phyloP scores from a whole-genome alignment of 495 filamentous ascomycete species.

The Aspergillus ostianus region DNA sequence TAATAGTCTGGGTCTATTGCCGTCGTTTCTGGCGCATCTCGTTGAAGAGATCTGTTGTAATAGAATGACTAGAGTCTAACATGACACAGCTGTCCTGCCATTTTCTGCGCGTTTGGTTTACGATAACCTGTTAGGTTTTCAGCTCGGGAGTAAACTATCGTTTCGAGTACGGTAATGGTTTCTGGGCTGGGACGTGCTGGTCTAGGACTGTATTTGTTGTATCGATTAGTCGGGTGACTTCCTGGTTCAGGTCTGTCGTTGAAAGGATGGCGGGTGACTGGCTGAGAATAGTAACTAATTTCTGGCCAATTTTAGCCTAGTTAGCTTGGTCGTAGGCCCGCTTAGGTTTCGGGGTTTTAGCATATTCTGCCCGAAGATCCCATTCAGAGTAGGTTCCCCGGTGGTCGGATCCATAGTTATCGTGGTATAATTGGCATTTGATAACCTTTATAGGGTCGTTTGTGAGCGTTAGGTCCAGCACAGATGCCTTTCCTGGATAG shows the following conservation, averaged over 20 bases:
- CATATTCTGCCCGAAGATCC: constrained; percentile 14
- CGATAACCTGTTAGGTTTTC: constrained; percentile 19
- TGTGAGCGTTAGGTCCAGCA: constrained; percentile 14
- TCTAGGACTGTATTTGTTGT: constrained; percentile 16
- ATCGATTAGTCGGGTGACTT: constrained; percentile 14
- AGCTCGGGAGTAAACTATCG: constrained; percentile 26
- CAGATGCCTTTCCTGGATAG: constrained; percentile 14
- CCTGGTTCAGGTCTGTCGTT: constrained; percentile 4
- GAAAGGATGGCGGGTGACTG: too few relatives aligned
- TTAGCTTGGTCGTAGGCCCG: constrained; percentile 27
- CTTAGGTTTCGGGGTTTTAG: constrained; percentile 11
- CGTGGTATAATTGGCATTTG: constrained; percentile 23
- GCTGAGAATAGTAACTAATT: too few relatives aligned
- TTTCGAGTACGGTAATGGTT: constrained; percentile 23
- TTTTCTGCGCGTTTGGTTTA: constrained; percentile 18
- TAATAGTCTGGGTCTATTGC: too few relatives aligned
- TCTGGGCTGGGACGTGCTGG: constrained; percentile 9
- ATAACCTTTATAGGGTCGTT: constrained; percentile 13
- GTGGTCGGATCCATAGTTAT: constrained; percentile 23
- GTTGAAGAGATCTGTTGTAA: too few relatives aligned
- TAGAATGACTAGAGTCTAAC: not conserved
- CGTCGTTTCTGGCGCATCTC: too few relatives aligned
- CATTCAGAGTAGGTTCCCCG: constrained; percentile 22
- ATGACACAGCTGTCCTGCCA: constrained; percentile 19
- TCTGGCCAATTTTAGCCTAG: constrained; percentile 23